Evolutionary conservation across 2,329 filamentous ascomycete genomes (phyloP).

Genomic region (Trichoderma sp.): DNA sequence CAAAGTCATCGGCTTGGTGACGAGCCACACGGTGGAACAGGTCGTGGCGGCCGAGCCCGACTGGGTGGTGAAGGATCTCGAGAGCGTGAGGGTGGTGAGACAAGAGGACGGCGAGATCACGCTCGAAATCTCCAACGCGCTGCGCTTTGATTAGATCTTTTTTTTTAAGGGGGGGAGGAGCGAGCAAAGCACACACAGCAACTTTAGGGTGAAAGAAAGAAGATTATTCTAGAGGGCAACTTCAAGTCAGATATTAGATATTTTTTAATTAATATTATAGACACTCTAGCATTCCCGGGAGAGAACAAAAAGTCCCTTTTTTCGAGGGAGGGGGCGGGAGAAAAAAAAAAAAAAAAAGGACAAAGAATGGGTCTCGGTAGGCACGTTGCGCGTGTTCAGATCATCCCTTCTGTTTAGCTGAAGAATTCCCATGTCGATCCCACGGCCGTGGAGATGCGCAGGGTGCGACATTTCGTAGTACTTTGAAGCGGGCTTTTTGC

Average conservation of each 20-base stretch:
- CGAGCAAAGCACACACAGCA: background rate
- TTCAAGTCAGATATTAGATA: background rate
- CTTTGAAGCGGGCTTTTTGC: background rate
- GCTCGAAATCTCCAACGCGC: conserved; percentile 64
- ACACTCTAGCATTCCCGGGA: background rate
- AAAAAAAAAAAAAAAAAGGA: background rate
- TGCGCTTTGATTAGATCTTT: conserved; percentile 33
- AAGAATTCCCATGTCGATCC: background rate
- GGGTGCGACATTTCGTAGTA: background rate
- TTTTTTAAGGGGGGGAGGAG: no score
- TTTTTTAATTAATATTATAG: background rate
- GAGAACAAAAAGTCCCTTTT: background rate
- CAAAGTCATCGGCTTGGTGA: conserved; percentile 78
- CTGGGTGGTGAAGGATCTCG: conserved; percentile 79
- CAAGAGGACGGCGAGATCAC: conserved; percentile 56
- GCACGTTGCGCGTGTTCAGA: background rate
- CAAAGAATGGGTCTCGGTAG: background rate
- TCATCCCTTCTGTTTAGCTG: background rate
- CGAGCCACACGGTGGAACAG: conserved; percentile 73
- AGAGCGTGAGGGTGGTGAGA: conserved; percentile 64
- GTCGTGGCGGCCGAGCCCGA: conserved; percentile 75
- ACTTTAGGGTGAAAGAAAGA: background rate
- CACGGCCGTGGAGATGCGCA: background rate
- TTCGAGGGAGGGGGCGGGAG: no score
- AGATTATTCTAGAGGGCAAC: background rate